A percentile compares a stretch with the other conserved stretches of the same genome.
Evolutionary conservation across 139 green algal species (phyloP).

Genomic region (Mesotaenium endlicherianum): DNA sequence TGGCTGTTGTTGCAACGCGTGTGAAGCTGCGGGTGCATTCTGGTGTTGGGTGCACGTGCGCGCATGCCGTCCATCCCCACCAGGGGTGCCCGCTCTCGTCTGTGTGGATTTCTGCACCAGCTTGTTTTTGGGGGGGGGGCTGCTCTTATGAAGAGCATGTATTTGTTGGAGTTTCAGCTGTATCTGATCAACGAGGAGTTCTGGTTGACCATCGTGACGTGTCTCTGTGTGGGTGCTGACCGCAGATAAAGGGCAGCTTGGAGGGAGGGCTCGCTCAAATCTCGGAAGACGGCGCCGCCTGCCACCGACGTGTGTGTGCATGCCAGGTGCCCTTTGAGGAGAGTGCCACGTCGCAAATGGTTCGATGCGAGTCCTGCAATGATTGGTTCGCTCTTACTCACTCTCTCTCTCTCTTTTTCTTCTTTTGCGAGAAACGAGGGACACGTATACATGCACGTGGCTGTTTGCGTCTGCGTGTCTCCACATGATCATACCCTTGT

Average conservation of each 20-base stretch:
- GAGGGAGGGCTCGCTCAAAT: neutral
- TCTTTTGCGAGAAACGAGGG: neutral
- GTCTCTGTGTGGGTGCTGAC: neutral
- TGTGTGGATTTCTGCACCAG: neutral
- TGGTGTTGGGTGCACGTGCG: neutral
- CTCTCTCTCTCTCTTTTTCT: neutral
- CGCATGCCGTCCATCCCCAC: neutral
- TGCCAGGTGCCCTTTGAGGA: neutral
- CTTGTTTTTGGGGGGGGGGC: neutral
- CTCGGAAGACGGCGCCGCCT: neutral
- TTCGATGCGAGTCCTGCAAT: conserved; percentile 12
- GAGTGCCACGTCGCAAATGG: neutral
- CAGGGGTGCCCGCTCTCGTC: too few species aligned
- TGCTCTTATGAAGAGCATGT: neutral
- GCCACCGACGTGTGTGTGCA: neutral
- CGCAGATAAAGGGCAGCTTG: neutral
- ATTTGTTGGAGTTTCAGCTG: neutral
- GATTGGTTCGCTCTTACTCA: neutral
- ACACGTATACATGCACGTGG: neutral
- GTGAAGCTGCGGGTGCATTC: neutral
- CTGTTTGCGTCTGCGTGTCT: neutral
- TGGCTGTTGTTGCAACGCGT: neutral
- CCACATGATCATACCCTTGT: neutral
- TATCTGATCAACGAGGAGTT: neutral
- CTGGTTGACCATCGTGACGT: neutral